phyloP scores from a whole-genome alignment of 2,329 filamentous ascomycete species.

The Nemania sp. region DNA sequence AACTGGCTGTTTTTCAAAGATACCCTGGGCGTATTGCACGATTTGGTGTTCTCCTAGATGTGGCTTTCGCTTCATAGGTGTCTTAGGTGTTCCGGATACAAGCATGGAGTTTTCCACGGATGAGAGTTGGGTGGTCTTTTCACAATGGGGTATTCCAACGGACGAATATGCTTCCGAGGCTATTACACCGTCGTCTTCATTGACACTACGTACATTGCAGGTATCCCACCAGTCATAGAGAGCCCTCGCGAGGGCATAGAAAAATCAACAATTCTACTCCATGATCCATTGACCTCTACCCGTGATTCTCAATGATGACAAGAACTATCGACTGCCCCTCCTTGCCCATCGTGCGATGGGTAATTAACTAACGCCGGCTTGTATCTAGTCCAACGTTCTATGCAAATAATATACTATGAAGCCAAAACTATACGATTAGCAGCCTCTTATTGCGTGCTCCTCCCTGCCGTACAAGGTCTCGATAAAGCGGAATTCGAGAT shows the following conservation, averaged over 20 bases:
- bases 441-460: slow-evolving; percentile 4
- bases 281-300: no score
- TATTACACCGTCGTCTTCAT: no score
- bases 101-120: background rate
- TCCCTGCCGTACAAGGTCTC: slow-evolving; percentile 6
- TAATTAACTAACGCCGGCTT: slow-evolving; percentile 2
- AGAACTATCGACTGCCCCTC: background rate
- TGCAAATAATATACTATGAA: slow-evolving; percentile 17
- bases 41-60: slow-evolving; percentile 7
- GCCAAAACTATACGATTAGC: slow-evolving; percentile 11
- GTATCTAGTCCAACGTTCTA: no score
- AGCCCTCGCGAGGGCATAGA: background rate
- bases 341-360: slow-evolving; percentile 4
- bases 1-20: slow-evolving; percentile 26
- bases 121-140: no score
- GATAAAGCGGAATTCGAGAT: slow-evolving; percentile 5
- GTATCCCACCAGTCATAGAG: no score
- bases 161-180: no score
- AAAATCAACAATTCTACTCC: no score
- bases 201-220: no score
- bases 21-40: slow-evolving; percentile 30
- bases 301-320: background rate
- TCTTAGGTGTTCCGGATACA: slow-evolving; percentile 12
- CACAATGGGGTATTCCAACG: no score
- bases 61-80: slow-evolving; percentile 27